Percentiles rank a stretch among this genome's conserved stretches.
phyloP scores from a whole-genome alignment of 768 basidiomycete species.

The Lactarius psammicola region DNA sequence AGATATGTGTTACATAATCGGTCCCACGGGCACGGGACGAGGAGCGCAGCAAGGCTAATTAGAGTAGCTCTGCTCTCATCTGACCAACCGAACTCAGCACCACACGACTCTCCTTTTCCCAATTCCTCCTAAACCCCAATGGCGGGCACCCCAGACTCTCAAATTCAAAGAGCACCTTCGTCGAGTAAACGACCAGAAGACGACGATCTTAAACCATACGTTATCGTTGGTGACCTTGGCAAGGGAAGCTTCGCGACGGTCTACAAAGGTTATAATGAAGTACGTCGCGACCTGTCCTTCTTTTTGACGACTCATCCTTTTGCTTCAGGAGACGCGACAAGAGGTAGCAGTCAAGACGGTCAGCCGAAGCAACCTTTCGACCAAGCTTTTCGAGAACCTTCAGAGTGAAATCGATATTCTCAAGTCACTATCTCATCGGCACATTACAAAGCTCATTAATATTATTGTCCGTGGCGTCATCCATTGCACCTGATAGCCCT shows the following conservation, averaged over 20 bases:
- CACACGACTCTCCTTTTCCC: background rate
- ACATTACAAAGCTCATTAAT: slow-evolving; percentile 90
- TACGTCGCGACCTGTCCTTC: slow-evolving; percentile 38
- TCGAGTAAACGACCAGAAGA: slow-evolving; percentile 45
- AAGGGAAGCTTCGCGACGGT: slow-evolving; percentile 97
- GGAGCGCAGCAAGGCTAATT: background rate
- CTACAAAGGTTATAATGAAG: slow-evolving; percentile 90
- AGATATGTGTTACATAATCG: background rate
- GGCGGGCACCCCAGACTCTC: slow-evolving; percentile 16
- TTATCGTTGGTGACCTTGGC: slow-evolving; percentile 73
- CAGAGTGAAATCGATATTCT: slow-evolving; percentile 97
- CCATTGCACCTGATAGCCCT: background rate
- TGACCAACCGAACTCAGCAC: slow-evolving; percentile 1
- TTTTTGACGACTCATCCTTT: slow-evolving; percentile 3
- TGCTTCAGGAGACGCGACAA: slow-evolving; percentile 63
- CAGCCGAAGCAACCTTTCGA: slow-evolving; percentile 77
- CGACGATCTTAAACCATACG: slow-evolving; percentile 72
- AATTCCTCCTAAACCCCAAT: slow-evolving; percentile 2
- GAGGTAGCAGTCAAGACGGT: slow-evolving; percentile 95
- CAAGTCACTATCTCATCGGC: slow-evolving; percentile 87
- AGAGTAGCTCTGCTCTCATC: slow-evolving; percentile 3
- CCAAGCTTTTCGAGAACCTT: slow-evolving; percentile 96
- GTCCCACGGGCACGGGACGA: background rate
- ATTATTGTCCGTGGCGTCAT: slow-evolving; percentile 64
- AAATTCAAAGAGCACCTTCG: slow-evolving; percentile 8